Evolutionary conservation across 305 asterid species (phyloP).

Genomic region (Solanum hybrid): DNA sequence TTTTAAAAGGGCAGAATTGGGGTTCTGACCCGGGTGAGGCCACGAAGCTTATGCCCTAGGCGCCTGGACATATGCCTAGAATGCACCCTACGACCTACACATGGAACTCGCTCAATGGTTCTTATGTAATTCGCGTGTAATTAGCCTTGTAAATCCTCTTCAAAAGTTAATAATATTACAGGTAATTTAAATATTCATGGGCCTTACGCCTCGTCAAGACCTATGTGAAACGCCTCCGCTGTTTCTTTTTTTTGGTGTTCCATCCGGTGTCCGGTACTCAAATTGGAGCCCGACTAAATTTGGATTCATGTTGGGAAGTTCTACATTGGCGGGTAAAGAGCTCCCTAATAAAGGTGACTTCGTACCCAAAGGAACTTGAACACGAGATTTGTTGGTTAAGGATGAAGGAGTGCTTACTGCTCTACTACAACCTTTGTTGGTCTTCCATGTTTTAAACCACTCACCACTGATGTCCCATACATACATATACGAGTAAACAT

Average conservation of each 20-base stretch:
- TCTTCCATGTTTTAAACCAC: background rate
- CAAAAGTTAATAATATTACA: background rate
- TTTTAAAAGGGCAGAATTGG: background rate
- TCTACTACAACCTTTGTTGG: background rate
- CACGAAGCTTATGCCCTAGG: background rate
- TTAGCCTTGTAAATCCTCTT: background rate
- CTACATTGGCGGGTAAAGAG: background rate
- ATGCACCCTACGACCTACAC: background rate
- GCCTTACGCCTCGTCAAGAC: background rate
- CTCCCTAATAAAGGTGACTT: background rate
- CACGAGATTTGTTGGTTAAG: background rate
- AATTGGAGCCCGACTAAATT: background rate
- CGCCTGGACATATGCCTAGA: background rate
- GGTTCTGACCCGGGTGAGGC: background rate
- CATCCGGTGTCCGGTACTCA: background rate
- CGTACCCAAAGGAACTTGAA: fast-evolving
- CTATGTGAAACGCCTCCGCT: background rate
- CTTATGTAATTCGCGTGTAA: background rate
- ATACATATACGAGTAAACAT: no score
- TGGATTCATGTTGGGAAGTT: background rate
- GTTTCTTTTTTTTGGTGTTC: background rate
- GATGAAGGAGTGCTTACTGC: background rate
- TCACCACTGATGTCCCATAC: background rate
- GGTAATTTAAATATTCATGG: background rate
- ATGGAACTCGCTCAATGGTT: background rate